Base-by-base conservation (phyloP, 2,329 filamentous ascomycete genomes). In the Exserohilum rostratum region DNA sequence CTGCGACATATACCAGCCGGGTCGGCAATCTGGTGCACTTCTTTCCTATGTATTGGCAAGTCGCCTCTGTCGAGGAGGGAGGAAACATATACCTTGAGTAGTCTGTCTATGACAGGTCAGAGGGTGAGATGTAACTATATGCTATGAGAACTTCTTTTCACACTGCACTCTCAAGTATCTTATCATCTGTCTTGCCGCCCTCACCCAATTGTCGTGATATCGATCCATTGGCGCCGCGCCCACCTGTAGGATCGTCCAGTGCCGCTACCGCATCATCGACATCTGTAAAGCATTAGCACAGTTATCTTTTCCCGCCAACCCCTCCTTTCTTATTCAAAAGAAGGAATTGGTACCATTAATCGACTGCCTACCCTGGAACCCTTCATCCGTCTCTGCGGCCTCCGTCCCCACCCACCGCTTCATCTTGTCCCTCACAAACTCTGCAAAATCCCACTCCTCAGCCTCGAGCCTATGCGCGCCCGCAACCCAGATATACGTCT, bases 401-500 rank as follows among this genome's bases (percentile, higher is more conserved):
- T 60, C 64, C 11, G 79, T 37, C 3, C 73, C 82, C 55, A 82
- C 78, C 86, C 86, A 88, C 62, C 78, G 77, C 44, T 74, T 68
- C 82, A 89, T 79, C 79, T 92, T 96, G 58, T 95, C 87, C 65
- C 82, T 80, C 57, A 88, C 85, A 71, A 97, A 98, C 59, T 90
- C 86, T 43, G 88, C 86, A 77, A 92, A 95, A 72, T 96, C 90
- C 93, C 93, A 98, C 73, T 96, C 92, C 18, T 79, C 76, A 29
- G 84, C 79, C 73, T 96, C 91, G 15, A 98, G 77, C 0, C 76
- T 53, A 9, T 77, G 57, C 40, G 67, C 57, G 39, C 74, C 64
- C 13, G 80, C 74, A 58, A 80, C 72, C 71, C 83, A 84, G 6
- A 90, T 82, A 46, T 82, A 82, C 22, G 63, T 80, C 66, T 76